phyloP scores from a whole-genome alignment of 129 eudicot species.

The Chrysanthemum seticuspe region DNA sequence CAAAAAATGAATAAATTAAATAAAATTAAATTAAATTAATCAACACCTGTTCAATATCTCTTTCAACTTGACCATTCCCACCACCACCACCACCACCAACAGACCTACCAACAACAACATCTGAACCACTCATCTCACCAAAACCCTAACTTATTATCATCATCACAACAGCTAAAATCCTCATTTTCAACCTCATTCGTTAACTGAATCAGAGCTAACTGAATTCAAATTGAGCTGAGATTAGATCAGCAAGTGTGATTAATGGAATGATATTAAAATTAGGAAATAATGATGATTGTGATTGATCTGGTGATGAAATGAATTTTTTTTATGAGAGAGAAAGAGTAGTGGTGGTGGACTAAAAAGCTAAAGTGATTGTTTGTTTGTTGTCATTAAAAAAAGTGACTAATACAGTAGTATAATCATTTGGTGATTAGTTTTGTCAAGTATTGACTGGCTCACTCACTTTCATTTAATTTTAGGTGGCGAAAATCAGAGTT shows the following conservation, averaged over 20 bases:
- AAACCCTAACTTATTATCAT: constrained; percentile 2
- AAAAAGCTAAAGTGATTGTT: constrained; percentile 2
- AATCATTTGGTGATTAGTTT: too few species aligned
- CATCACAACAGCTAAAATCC: too few species aligned
- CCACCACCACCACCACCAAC: neutral
- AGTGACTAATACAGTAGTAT: too few species aligned
- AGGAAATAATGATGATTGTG: neutral
- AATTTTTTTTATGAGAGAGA: constrained; percentile 4
- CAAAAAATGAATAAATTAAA: too few species aligned
- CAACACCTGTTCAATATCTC: constrained; percentile 45
- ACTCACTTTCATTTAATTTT: too few species aligned
- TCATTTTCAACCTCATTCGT: too few species aligned
- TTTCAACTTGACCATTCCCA: constrained; percentile 38
- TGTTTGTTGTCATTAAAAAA: too few species aligned
- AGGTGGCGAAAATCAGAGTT: too few species aligned
- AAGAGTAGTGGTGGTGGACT: constrained; percentile 23
- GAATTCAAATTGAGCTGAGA: neutral
- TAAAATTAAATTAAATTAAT: neutral
- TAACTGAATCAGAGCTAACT: too few species aligned
- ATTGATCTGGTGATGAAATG: constrained; percentile 28
- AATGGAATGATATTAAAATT: neutral
- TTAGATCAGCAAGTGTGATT: neutral
- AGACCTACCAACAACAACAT: constrained; percentile 42
- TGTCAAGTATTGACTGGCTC: too few species aligned
- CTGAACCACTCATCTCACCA: constrained; percentile 32